Conservation (phyloP, 495 filamentous ascomycete species). For the Filosporella fistucella region DNA sequence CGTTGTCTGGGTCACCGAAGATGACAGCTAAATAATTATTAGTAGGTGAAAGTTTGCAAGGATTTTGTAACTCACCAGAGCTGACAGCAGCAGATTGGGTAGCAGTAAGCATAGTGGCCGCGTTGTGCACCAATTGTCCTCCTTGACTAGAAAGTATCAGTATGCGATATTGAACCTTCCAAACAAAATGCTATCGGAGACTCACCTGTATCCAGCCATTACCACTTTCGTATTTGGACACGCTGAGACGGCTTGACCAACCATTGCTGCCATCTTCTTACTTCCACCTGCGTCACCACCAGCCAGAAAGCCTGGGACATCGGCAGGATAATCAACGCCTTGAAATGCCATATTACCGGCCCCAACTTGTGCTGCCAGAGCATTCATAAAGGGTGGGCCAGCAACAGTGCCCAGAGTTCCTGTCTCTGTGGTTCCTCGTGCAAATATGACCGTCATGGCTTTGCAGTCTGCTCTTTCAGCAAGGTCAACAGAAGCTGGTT, state of each 20-base stretch:
- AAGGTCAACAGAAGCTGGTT: too few relatives aligned
- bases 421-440: slow-evolving; percentile 32
- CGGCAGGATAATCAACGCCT: slow-evolving; percentile 33
- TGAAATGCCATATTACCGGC: slow-evolving; percentile 29
- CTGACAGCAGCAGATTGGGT: slow-evolving; percentile 11
- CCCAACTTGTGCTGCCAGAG: slow-evolving; percentile 24
- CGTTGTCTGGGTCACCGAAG: slow-evolving; percentile 33
- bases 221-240: slow-evolving; percentile 58
- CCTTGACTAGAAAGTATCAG: slow-evolving; percentile 28
- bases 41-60: background rate
- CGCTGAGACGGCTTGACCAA: slow-evolving; percentile 1
- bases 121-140: slow-evolving; percentile 29
- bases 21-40: slow-evolving; percentile 22
- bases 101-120: slow-evolving; percentile 22
- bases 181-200: background rate
- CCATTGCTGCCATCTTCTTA: slow-evolving; percentile 18
- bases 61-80: slow-evolving; percentile 13
- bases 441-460: slow-evolving; percentile 34
- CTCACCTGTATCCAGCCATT: slow-evolving; percentile 44
- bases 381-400: slow-evolving; percentile 29
- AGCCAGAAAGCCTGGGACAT: slow-evolving; percentile 29
- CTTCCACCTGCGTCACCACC: slow-evolving; percentile 29
- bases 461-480: slow-evolving; percentile 22
- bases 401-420: slow-evolving; percentile 28
- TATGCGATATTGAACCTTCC: too few relatives aligned